A percentile compares a stretch with the other conserved stretches of the same genome.
Evolutionary conservation across 1,139 yeast genomes (phyloP).

Genomic region (Hemisphaericaspora subhashii): DNA sequence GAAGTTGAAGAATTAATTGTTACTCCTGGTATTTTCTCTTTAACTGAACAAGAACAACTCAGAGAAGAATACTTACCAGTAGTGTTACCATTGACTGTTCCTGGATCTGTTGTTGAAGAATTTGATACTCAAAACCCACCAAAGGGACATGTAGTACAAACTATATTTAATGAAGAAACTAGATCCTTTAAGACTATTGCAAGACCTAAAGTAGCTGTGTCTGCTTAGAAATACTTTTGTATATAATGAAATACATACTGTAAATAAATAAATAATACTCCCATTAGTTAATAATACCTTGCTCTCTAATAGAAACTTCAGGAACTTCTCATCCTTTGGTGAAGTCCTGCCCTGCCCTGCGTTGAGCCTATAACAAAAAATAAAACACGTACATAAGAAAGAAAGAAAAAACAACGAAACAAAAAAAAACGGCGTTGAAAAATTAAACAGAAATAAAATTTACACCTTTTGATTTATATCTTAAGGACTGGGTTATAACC

Average conservation of each 20-base stretch:
- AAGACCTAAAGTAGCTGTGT: slow-evolving; percentile 36
- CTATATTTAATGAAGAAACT: slow-evolving; percentile 32
- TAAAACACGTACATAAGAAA: too few relatives aligned
- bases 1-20: slow-evolving; percentile 27
- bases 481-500: too few relatives aligned
- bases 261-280: neutral
- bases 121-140: slow-evolving; percentile 32
- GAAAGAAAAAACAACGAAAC: too few relatives aligned
- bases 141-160: slow-evolving; percentile 32
- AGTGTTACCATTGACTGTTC: slow-evolving; percentile 34
- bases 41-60: slow-evolving; percentile 25
- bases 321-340: too few relatives aligned
- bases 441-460: too few relatives aligned
- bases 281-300: too few relatives aligned
- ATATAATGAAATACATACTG: neutral
- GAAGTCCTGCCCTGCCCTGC: too few relatives aligned
- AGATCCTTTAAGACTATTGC: slow-evolving; percentile 32
- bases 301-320: too few relatives aligned
- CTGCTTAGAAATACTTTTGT: slow-evolving; percentile 6
- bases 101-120: slow-evolving; percentile 35
- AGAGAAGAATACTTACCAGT: slow-evolving; percentile 30
- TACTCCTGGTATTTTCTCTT: slow-evolving; percentile 36
- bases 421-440: too few relatives aligned
- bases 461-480: too few relatives aligned
- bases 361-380: too few relatives aligned